Conservation (phyloP, 169 alveolate species). For the Theileria equi region DNA sequence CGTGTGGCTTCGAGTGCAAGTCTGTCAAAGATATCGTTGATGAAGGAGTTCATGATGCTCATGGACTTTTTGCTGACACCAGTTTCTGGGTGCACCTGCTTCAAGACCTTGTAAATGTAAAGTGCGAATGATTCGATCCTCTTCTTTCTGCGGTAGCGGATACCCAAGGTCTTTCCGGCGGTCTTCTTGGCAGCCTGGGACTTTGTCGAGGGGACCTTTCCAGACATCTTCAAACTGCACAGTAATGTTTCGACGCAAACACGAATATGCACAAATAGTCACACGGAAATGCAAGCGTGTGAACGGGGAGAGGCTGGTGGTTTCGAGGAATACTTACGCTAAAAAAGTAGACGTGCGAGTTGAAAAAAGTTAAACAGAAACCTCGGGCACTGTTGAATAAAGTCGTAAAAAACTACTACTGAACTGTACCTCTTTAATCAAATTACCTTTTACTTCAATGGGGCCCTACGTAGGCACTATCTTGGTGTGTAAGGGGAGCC, state of each 20-base stretch:
- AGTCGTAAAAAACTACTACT: background rate
- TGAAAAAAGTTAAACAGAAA: background rate
- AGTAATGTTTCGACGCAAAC: background rate
- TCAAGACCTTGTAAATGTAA: slow-evolving; percentile 97
- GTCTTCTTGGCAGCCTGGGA: slow-evolving; percentile 87
- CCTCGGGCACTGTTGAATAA: background rate
- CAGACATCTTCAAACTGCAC: slow-evolving; percentile 70
- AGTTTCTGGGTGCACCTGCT: slow-evolving; percentile 98
- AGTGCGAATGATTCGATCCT: slow-evolving; percentile 95
- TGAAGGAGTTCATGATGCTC: slow-evolving; percentile 99
- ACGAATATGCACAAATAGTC: background rate
- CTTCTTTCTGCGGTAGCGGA: slow-evolving; percentile 87
- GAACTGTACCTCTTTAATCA: background rate
- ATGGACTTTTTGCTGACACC: slow-evolving; percentile 97
- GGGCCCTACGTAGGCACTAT: background rate
- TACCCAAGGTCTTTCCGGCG: slow-evolving; percentile 84
- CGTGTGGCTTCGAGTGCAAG: slow-evolving; percentile 94
- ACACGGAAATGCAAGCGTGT: background rate
- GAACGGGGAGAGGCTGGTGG: background rate
- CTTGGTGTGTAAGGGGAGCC: no score
- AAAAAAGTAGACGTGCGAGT: no score
- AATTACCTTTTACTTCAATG: background rate
- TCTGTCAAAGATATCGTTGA: slow-evolving; percentile 95
- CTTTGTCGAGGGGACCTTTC: slow-evolving; percentile 85
- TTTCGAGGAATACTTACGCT: no score